Evolutionary conservation across 306 rosid genomes (phyloP), one percentile per base, ranked within the genome.

Genomic region (Quercus ilex): DNA sequence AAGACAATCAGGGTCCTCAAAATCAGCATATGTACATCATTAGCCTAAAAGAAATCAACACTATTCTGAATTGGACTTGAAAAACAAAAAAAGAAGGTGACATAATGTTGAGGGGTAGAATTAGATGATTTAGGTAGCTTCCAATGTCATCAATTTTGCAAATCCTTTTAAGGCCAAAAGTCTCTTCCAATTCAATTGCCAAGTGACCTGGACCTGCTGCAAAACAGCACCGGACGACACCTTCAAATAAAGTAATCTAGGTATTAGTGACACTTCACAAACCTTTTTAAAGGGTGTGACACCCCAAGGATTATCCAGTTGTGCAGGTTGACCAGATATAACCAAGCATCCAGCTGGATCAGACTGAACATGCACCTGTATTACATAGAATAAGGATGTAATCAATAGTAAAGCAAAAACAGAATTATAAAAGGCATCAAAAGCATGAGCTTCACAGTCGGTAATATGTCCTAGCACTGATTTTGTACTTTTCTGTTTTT

Each of bases 201-300:
- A 64, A 28, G 52, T 67, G 11, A 19, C 72, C 14, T 7, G 52
- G 72, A 67, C 52, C 43, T 31, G n/a, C 52, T 33, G 2, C 21
- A n/a, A 18, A 67, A 35, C 72, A 35, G 51, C 52, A 18, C 26
- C 9, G 28, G 26, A 68, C 28, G 0, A n/a, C 72, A 19, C 28
- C 49, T 68, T 18, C 28, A 68, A 35, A n/a, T n/a, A 35, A 68
- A 33, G 43, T 28, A 4, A 63, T 28, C 30, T 5, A 63, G 30
- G 30, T 13, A 35, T 68, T 18, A 33, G 52, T 10, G 5, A 38
- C n/a, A 14, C 4, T 68, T 68, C 13, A 35, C 52, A 68, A n/a
- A 87, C 99, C 98, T 96, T 96, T 84, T 89, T 93, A 87, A 96
- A 96, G 77, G 99, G 91, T 55, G 99, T 91, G 58, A 96, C 99